Evolutionary conservation across 192 early-diverging fungal genomes (phyloP), one percentile per base, ranked within the genome.

Genomic region (Mortierella antarctica): DNA sequence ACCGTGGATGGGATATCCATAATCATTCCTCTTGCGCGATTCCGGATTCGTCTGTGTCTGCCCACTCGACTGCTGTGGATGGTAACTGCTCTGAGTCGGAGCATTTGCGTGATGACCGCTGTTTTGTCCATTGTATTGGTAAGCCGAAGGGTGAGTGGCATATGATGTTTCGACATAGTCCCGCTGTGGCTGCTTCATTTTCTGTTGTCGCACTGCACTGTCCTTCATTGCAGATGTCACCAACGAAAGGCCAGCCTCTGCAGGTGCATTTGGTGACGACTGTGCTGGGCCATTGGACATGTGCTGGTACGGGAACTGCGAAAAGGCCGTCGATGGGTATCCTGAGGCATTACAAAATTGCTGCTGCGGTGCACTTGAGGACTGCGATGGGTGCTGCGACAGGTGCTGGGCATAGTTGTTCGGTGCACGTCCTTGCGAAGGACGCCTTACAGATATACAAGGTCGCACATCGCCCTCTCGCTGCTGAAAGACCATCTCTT

Each of bases 381-480:
- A 17, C 46, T 60, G 57, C 48, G 42, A 49, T 12, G 49, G 45
- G 9, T 59, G 52, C 31, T 65, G 63, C 15, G 46, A 8, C 14
- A 49, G 39, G 21, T 13, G 39, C 39, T 53, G 61, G 31, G 23
- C 23, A 21, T 49, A 47, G 20, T 14, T 52, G 52, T 20, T 39
- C 56, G 39, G 41, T 39, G 46, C 42, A n/a, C 69, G 44, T 18
- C 69, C 69, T 18, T 71, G 70, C 8, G 70, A 52, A 7, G 47
- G 45, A 15, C 53, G 57, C 46, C 31, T 31, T 31, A 53, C 23
- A 53, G 70, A 50, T 14, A 48, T 48, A 17, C 20, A 15, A 10
- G 44, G 46, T 47, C 54, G 45, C 47, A 47, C 11, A 49, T 50
- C 23, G 15, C 42, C 15, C 9, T 67, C 54, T 21, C 57, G 65